These are phyloP conservation scores for Setomelanomma holmii DNA, from an alignment of 2,329 filamentous ascomycete species.

Conservation along the genomic window DNA sequence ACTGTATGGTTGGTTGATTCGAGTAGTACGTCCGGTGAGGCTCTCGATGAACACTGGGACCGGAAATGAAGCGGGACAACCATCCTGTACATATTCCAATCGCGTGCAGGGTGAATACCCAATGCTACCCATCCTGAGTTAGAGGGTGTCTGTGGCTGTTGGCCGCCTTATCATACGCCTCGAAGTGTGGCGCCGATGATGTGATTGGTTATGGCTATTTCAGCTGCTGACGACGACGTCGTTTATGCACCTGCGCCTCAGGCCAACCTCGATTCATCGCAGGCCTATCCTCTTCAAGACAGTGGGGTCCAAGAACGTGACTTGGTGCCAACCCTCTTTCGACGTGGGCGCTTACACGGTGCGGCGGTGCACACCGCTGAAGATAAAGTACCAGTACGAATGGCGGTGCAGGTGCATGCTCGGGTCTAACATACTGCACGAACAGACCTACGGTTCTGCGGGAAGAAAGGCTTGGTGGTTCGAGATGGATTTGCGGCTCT, in stretches of 20 bases:
- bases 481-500: slow-evolving; percentile 1
- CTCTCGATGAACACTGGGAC: slow-evolving; percentile 1
- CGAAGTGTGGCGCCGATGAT: slow-evolving; percentile 15
- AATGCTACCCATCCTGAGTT: slow-evolving; percentile 19
- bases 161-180: slow-evolving; percentile 14
- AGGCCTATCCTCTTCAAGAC: neutral
- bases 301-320: slow-evolving; percentile 10
- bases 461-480: neutral
- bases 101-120: slow-evolving; percentile 2
- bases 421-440: neutral
- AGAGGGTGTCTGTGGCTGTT: slow-evolving; percentile 33
- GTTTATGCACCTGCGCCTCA: slow-evolving; percentile 20
- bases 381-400: neutral
- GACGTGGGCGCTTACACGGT: slow-evolving; percentile 5
- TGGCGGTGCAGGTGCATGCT: neutral
- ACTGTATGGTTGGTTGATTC: neutral
- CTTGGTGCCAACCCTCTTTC: neutral
- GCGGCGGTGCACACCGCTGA: slow-evolving; percentile 14
- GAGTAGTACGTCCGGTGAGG: slow-evolving; percentile 1
- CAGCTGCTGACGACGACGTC: slow-evolving; percentile 11
- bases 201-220: slow-evolving; percentile 18
- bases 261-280: slow-evolving; percentile 14
- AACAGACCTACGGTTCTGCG: slow-evolving; percentile 5
- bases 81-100: slow-evolving; percentile 10
- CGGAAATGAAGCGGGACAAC: slow-evolving; percentile 7